Percentiles rank a stretch among this genome's conserved stretches.
Evolutionary conservation across 129 eudicot genomes (phyloP).

Genomic region (Lonicera japonica): DNA sequence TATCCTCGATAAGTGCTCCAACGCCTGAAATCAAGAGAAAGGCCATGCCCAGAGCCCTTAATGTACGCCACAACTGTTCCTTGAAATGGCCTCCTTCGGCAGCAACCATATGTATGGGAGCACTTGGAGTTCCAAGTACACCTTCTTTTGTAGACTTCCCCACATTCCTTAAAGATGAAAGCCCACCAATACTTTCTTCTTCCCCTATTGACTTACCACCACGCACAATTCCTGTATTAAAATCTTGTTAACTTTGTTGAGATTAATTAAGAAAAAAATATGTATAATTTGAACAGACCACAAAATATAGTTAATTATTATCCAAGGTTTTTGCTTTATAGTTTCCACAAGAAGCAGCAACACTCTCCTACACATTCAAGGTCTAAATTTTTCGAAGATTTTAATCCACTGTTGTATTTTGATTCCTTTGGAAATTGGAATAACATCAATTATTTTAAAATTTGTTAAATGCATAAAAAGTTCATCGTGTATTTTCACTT

Average conservation of each 20-base stretch:
- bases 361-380: no score
- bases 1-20: slow-evolving; percentile 87
- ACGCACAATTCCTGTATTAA: slow-evolving; percentile 43
- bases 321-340: no score
- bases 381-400: no score
- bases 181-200: slow-evolving; percentile 62
- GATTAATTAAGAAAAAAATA: neutral
- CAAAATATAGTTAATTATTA: no score
- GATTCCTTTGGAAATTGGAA: no score
- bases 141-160: slow-evolving; percentile 78
- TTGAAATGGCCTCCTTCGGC: slow-evolving; percentile 77
- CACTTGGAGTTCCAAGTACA: slow-evolving; percentile 78
- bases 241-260: neutral
- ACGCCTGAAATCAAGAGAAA: slow-evolving; percentile 81
- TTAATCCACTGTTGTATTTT: no score
- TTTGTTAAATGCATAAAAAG: no score
- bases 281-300: no score
- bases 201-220: slow-evolving; percentile 25
- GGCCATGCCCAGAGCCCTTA: slow-evolving; percentile 71
- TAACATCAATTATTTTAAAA: no score
- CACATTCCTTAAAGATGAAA: slow-evolving; percentile 65
- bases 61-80: slow-evolving; percentile 89
- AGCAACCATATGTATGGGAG: slow-evolving; percentile 95
- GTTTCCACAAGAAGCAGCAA: no score
- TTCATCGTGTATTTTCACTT: no score